Evolutionary conservation across 2,329 filamentous ascomycete species (phyloP).

Genomic region (Tolypocladium tropicale): DNA sequence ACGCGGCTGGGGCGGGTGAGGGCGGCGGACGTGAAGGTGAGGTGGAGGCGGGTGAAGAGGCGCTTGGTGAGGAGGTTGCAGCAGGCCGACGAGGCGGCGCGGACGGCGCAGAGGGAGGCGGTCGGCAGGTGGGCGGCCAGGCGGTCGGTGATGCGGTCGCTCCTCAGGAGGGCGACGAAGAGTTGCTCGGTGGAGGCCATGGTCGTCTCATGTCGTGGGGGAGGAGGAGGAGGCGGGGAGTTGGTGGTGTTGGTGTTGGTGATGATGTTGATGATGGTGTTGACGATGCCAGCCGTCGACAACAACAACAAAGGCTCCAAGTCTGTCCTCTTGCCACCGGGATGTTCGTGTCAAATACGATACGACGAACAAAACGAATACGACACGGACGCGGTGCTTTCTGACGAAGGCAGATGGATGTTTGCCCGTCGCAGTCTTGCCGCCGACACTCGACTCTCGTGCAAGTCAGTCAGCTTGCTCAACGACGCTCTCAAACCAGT

Average conservation of each 20-base stretch:
- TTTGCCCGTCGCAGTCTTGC: no score
- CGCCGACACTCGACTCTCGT: no score
- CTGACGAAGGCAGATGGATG: no score
- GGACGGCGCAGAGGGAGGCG: slow-evolving; percentile 46
- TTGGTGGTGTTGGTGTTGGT: background rate
- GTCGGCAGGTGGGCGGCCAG: slow-evolving; percentile 40
- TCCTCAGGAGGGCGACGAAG: slow-evolving; percentile 47
- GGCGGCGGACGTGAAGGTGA: slow-evolving; percentile 63
- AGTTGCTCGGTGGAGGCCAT: slow-evolving; percentile 36
- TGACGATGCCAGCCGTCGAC: no score
- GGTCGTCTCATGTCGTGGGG: slow-evolving; percentile 34
- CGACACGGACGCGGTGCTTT: no score
- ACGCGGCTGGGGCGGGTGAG: slow-evolving; percentile 67
- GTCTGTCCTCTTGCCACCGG: no score
- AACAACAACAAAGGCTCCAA: no score
- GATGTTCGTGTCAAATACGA: no score
- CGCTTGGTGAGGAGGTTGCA: slow-evolving; percentile 58
- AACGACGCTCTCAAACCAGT: background rate
- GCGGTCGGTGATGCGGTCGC: slow-evolving; percentile 35
- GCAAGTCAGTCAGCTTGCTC: slow-evolving; percentile 1
- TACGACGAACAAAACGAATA: no score
- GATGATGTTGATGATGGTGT: background rate
- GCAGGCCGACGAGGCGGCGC: slow-evolving; percentile 59
- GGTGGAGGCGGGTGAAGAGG: slow-evolving; percentile 57
- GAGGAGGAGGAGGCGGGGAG: background rate